Evolutionary conservation across 2,329 filamentous ascomycete genomes (phyloP).

Genomic region (Pseudogymnoascus verrucosus): DNA sequence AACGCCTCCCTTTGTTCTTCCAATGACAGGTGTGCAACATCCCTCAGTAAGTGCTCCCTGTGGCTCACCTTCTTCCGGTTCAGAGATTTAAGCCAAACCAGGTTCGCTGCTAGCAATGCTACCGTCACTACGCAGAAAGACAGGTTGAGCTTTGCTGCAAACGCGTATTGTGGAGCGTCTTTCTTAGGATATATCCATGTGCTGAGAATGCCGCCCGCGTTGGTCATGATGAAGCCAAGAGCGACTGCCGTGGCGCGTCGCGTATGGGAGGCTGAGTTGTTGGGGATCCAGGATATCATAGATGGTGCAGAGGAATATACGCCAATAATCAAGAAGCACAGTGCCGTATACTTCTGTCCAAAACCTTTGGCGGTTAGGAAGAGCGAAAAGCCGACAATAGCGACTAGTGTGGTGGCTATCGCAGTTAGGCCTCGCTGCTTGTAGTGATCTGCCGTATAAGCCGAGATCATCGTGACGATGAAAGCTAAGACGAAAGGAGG

Average conservation of each 20-base stretch:
- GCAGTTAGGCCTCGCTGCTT: conserved; percentile 24
- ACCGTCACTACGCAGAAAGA: neutral
- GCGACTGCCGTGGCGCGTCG: conserved; percentile 7
- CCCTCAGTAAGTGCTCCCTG: neutral
- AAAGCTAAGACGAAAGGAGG: conserved; percentile 25
- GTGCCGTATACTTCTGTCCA: conserved; percentile 32
- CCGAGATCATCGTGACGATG: conserved; percentile 22
- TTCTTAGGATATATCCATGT: conserved; percentile 9
- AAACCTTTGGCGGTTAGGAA: conserved; percentile 23
- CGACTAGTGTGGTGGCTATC: conserved; percentile 20
- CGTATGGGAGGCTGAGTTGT: conserved; percentile 5
- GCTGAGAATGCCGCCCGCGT: conserved; percentile 8
- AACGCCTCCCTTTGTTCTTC: neutral
- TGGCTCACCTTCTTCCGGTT: conserved; percentile 1
- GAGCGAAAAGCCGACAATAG: conserved; percentile 32
- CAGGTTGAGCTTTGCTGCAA: neutral
- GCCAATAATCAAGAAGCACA: conserved; percentile 26
- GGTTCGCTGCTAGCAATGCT: neutral
- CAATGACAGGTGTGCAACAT: neutral
- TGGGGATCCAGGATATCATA: conserved; percentile 5
- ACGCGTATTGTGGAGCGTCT: neutral
- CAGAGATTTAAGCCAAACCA: neutral
- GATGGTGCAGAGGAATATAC: conserved; percentile 1
- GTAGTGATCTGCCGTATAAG: conserved; percentile 25
- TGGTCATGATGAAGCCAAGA: conserved; percentile 8